Base-by-base conservation (phyloP, 139 green algal species). In the Chlorella sp. region DNA sequence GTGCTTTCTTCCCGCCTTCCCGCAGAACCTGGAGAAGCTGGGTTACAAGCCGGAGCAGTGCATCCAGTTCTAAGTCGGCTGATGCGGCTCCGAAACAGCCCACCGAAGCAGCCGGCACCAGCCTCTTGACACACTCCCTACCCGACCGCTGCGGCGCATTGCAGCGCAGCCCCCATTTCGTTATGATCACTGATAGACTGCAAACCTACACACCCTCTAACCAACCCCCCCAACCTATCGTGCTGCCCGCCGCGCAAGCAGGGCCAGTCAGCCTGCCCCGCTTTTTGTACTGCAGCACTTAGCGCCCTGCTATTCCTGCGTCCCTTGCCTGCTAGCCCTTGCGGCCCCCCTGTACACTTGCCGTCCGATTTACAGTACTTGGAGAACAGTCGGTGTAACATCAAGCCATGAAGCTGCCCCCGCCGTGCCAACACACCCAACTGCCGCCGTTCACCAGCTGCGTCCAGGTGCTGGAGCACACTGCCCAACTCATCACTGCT, bases 11-110 rank as follows among this genome's bases (percentile, higher is more conserved):
- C 13, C 67, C 56, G 26, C 67, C 1, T 11, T 7, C 65, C 22
- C n/a, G 70, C 70, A 76, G 0, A 95, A 95, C 79, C 87, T 98
- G 30, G 86, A 86, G 44, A 90, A 89, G 62, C 67, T 95, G 73
- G 93, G 92, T 16, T 95, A 93, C 86, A 70, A 56, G 1, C 67
- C 85, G 5, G 92, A 95, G 36, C 82, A 93, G 41, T 90, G 92
- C 51, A 85, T 96, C 60, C 74, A 90, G 38, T 95, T 95, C 82
- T 97, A 79, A 67, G 65, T 11, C 19, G 40, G 1, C n/a, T n/a
- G n/a, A n/a, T n/a, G n/a, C n/a, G n/a, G n/a, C n/a, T n/a, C n/a
- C n/a, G n/a, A n/a, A n/a, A n/a, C n/a, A n/a, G n/a, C n/a, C n/a
- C n/a, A n/a, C n/a, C n/a, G n/a, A n/a, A n/a, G n/a, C n/a, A n/a